Base-by-base conservation (phyloP, 768 basidiomycete species). In the Boletales sp. region DNA sequence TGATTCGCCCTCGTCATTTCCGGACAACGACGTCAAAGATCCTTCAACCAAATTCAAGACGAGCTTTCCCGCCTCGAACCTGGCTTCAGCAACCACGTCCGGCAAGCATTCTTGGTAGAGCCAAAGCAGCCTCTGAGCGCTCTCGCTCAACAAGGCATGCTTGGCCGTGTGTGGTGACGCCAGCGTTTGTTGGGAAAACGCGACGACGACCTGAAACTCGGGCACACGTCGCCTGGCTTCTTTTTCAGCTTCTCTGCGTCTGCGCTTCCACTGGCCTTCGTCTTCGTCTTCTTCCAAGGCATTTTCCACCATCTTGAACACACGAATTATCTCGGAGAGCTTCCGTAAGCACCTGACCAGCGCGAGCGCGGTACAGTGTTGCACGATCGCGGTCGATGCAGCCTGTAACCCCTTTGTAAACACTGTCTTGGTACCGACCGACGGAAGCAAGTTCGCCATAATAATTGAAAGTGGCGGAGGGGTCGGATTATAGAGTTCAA, bases 11-110 rank as follows among this genome's bases (percentile, higher is more conserved):
- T 27, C 54, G 9, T 47, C 37, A 19, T 52, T 48, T 19, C 38
- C 49, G 2, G 61, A 55, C 24, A 62, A 47, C 32, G 61, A 52
- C 10, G 41, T 48, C 2, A 65, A 46, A 12, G 67, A 67, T 29
- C 61, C 64, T 39, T 71, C 64, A 40, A 66, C 54, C 54, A 85
- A 72, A 48, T 74, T 71, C 48, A 73, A 72, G 27, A 94, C 67
- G 18, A 94, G 62, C 64, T 91, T 91, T 2, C 90, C 90, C 34
- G 87, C 81, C 65, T 97, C 94, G 58, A 94, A 97, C 43, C 84
- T 75, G 24, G 83, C 82, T 64, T 94, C 92, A 0, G 82, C 80
- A 4, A 89, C 85, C 2, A 91, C 69, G 1, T 77, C 72, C 0
- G 92, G 90, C 27, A 94, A 66, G 51, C 82, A 84, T 19, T 75